Evolutionary conservation across 345 rosid species (phyloP).

Genomic region (Dipteronia dyeriana): DNA sequence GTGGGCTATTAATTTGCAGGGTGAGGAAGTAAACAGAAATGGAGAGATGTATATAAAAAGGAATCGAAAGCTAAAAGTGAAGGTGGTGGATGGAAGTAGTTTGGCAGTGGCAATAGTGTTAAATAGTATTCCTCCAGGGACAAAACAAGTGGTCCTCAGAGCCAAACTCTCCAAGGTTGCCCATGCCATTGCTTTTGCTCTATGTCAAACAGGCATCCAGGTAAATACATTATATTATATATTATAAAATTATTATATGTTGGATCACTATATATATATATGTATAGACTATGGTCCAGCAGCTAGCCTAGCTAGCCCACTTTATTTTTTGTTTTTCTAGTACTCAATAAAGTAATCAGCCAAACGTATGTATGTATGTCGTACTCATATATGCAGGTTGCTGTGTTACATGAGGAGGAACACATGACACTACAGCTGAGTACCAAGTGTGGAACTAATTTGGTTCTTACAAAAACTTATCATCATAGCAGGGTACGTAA

Average conservation of each 20-base stretch:
- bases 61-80: slow-evolving; percentile 11
- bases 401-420: not conserved
- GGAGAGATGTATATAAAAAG: slow-evolving; percentile 6
- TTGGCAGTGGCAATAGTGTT: slow-evolving; percentile 12
- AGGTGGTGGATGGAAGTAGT: slow-evolving; percentile 23
- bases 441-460: not conserved
- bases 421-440: not conserved
- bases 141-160: slow-evolving; percentile 9
- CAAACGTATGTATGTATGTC: no score
- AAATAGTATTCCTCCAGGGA: slow-evolving; percentile 15
- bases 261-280: no score
- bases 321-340: no score
- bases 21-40: not conserved
- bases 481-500: not conserved
- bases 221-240: not conserved
- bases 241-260: no score
- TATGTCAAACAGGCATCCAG: slow-evolving; percentile 13
- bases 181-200: not conserved
- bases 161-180: slow-evolving; percentile 20
- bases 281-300: no score
- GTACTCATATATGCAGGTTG: not conserved
- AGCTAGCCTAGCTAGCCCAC: no score
- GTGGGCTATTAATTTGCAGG: no score
- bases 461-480: slow-evolving; percentile 7
- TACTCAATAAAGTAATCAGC: no score